phyloP scores from a whole-genome alignment of 495 filamentous ascomycete species.

The Parmelia sp. region DNA sequence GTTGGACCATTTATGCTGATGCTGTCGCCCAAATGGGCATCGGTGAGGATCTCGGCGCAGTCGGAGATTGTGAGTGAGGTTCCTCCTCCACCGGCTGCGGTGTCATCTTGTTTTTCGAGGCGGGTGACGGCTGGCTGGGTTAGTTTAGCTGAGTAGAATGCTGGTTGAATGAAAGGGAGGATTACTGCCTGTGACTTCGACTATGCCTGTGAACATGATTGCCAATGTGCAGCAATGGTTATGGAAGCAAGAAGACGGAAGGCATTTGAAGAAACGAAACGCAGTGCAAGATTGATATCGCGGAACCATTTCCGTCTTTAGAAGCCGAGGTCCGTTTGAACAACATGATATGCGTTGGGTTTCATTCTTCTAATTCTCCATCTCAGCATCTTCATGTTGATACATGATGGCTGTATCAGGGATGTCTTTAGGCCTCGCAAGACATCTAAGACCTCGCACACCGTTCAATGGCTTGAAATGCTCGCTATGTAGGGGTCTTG shows the following conservation, averaged over 20 bases:
- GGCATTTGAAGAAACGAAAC: conserved; percentile 8
- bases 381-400: neutral
- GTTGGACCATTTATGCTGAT: conserved; percentile 91
- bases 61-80: conserved; percentile 83
- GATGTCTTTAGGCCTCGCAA: neutral
- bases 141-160: conserved; percentile 14
- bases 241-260: conserved; percentile 15
- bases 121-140: conserved; percentile 62
- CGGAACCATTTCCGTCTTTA: conserved; percentile 4
- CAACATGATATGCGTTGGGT: neutral
- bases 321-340: neutral
- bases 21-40: conserved; percentile 83
- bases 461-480: conserved; percentile 15
- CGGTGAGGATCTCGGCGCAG: conserved; percentile 66
- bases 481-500: conserved; percentile 15
- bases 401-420: conserved; percentile 11
- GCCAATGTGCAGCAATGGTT: neutral
- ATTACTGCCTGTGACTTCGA: conserved; percentile 90
- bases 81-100: conserved; percentile 60
- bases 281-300: conserved; percentile 12
- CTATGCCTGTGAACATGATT: conserved; percentile 94
- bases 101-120: conserved; percentile 71
- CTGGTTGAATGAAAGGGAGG: neutral
- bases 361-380: neutral
- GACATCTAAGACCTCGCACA: neutral